Conservation (phyloP, 371 early-diverging fungal genomes). For the Mortierella sp. region DNA sequence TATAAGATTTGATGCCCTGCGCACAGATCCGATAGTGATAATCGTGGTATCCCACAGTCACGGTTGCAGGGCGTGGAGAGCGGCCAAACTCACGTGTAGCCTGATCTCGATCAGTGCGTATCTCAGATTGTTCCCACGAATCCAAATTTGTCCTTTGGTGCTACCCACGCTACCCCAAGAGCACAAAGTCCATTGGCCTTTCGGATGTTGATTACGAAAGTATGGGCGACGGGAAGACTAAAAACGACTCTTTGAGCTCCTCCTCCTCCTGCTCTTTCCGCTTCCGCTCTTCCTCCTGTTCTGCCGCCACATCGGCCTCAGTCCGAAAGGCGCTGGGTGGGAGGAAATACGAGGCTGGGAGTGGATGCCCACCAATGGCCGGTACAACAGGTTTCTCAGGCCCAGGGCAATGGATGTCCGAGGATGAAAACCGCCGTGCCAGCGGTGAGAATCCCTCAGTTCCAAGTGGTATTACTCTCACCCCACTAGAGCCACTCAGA, state of each 20-base stretch:
- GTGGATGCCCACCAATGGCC: conserved; percentile 6
- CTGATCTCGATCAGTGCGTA: conserved; percentile 4
- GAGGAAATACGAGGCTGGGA: conserved; percentile 40
- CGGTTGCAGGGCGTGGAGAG: neutral
- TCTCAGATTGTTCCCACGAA: conserved; percentile 17
- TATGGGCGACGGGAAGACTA: conserved; percentile 36
- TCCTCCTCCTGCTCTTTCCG: conserved; percentile 38
- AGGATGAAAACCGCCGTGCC: neutral
- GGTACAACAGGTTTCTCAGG: conserved; percentile 10
- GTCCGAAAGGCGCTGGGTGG: conserved; percentile 46
- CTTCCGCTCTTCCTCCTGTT: conserved; percentile 24
- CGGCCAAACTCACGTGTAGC: neutral
- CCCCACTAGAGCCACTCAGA: neutral
- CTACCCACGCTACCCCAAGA: neutral
- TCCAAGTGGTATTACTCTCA: neutral
- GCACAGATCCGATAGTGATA: conserved; percentile 33
- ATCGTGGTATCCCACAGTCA: conserved; percentile 12
- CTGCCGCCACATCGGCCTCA: conserved; percentile 33
- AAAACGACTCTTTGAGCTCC: conserved; percentile 25
- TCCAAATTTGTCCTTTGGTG: conserved; percentile 5
- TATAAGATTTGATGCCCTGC: neutral
- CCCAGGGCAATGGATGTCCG: conserved; percentile 13
- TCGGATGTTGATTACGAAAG: conserved; percentile 2
- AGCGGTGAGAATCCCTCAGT: neutral
- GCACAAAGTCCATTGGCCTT: no score